A percentile compares a stretch with the other conserved stretches of the same genome.
Conservation (phyloP, 306 rosid species). For the Rosa persica region DNA sequence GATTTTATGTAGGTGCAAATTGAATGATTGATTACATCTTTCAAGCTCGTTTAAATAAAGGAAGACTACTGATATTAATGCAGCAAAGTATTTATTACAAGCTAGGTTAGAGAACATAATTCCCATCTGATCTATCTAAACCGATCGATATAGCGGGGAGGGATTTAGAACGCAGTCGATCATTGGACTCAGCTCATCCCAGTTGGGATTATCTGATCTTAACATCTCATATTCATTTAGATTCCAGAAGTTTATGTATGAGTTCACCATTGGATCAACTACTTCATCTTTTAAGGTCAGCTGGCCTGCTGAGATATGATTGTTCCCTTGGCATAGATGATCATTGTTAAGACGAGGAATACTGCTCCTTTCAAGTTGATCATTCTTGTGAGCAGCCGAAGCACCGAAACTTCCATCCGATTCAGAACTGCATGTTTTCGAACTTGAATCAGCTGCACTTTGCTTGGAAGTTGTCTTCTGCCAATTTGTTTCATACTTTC, state of each 20-base stretch:
- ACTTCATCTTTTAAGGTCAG: slow-evolving; percentile 17
- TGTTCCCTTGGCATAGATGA: background rate
- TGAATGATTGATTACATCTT: background rate
- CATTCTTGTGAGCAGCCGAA: slow-evolving; percentile 1
- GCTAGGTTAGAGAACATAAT: background rate
- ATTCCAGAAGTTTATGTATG: slow-evolving; percentile 13
- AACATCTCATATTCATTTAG: slow-evolving; percentile 4
- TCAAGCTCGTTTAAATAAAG: background rate
- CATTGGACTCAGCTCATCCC: slow-evolving; percentile 29
- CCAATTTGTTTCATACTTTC: slow-evolving; percentile 14
- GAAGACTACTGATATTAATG: background rate
- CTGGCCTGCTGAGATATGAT: background rate
- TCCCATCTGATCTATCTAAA: background rate
- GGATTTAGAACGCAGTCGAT: slow-evolving; percentile 25
- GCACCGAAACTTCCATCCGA: slow-evolving; percentile 17
- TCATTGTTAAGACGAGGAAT: background rate
- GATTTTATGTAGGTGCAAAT: background rate
- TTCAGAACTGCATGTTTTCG: slow-evolving; percentile 20
- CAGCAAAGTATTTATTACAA: background rate
- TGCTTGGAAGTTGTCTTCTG: background rate
- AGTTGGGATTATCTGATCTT: slow-evolving; percentile 8
- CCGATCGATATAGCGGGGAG: background rate
- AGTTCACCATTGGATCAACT: slow-evolving; percentile 10
- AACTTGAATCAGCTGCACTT: slow-evolving; percentile 5
- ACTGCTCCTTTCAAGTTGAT: slow-evolving; percentile 11